These are phyloP conservation scores for Biscogniauxia mediterranea DNA, from an alignment of 2,329 filamentous ascomycete genomes.

Conservation along the genomic window DNA sequence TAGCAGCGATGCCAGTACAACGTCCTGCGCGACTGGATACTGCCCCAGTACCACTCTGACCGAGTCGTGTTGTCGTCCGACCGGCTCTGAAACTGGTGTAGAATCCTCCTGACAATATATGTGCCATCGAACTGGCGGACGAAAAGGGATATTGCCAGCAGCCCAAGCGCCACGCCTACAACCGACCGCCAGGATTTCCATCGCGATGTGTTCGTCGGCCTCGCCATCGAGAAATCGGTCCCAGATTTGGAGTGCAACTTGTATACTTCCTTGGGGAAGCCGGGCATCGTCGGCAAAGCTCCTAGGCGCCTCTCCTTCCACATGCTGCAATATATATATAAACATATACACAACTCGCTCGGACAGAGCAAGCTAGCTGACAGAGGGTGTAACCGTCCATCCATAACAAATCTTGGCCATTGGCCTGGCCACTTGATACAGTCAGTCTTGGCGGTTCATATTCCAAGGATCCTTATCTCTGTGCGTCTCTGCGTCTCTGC, in stretches of 20 bases:
- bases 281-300: neutral
- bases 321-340: neutral
- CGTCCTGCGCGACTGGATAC: slow-evolving; percentile 31
- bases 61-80: neutral
- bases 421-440: neutral
- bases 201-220: slow-evolving; percentile 1
- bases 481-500: neutral
- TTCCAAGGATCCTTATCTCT: neutral
- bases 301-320: neutral
- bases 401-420: neutral
- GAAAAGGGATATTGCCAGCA: neutral
- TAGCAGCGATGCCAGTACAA: slow-evolving; percentile 38
- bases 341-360: neutral
- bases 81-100: neutral
- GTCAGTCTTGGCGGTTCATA: neutral
- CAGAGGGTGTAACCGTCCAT: neutral
- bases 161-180: neutral
- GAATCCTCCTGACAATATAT: neutral
- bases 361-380: neutral
- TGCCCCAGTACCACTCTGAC: slow-evolving; percentile 19
- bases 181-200: slow-evolving; percentile 5
- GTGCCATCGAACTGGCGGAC: neutral
- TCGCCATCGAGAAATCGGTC: neutral
- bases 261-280: neutral
- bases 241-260: slow-evolving; percentile 4